Evolutionary conservation across 371 early-diverging fungal species (phyloP).

Genomic region (Mucor plumbeus): DNA sequence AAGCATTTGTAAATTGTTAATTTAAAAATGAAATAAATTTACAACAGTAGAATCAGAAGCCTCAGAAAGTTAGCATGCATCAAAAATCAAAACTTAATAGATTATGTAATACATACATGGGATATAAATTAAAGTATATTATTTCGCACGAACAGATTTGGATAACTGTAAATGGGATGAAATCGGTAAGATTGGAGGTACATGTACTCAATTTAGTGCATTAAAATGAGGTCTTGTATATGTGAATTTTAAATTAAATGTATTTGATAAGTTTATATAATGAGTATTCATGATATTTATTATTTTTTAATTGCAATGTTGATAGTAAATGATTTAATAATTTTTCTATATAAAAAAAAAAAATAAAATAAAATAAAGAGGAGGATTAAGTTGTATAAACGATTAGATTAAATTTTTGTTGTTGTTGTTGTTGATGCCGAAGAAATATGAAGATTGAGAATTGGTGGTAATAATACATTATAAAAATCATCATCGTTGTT

Average conservation of each 20-base stretch:
- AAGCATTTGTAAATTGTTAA: too few relatives aligned
- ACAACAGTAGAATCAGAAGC: too few relatives aligned
- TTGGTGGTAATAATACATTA: conserved; percentile 34
- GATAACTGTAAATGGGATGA: neutral
- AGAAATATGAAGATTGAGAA: conserved; percentile 29
- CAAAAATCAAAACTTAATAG: too few relatives aligned
- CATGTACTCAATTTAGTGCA: neutral
- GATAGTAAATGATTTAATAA: too few relatives aligned
- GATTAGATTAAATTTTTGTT: neutral
- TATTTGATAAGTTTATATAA: neutral
- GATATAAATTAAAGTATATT: neutral
- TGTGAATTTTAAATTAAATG: neutral
- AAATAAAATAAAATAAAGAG: too few relatives aligned
- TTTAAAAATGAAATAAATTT: too few relatives aligned
- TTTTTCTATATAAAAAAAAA: too few relatives aligned
- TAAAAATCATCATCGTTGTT: conserved; percentile 15
- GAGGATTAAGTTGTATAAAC: neutral
- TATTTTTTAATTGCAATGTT: too few relatives aligned
- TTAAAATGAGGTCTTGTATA: neutral
- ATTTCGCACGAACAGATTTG: neutral
- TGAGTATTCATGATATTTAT: neutral
- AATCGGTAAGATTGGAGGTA: neutral
- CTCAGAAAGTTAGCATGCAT: too few relatives aligned
- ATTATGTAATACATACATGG: too few relatives aligned
- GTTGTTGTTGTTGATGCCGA: neutral